Evolutionary conservation across 2,329 filamentous ascomycete genomes (phyloP), one percentile per base, ranked within the genome.

Genomic region (Cercospora zeina): DNA sequence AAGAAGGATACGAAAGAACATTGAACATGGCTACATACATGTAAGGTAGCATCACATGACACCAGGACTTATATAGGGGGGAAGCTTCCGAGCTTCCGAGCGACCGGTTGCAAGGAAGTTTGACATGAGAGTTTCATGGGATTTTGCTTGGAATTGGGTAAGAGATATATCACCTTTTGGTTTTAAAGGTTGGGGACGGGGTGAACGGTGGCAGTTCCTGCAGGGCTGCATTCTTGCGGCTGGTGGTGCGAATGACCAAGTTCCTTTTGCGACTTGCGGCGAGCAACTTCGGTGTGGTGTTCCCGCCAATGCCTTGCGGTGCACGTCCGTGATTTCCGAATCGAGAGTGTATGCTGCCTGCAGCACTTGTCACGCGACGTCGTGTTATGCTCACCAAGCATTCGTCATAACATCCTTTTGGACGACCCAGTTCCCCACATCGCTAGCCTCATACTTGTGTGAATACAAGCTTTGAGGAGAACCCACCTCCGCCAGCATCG

Each of bases 101-200:
- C 24, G 6, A 45, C 21, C 39, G 16, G 39, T 13, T 16, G 13
- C 16, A 16, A 45, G 39, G 39, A 45, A 5, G 39, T 45, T 45
- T 45, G 39, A 45, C 39, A 24, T 45, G 21, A 21, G 19, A 45
- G 39, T 24, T 24, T 45, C 39, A 45, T 45, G 19, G 39, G 21
- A 45, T 45, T 45, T n/a, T 45, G 39, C 39, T 45, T 45, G 39
- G 39, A 21, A 45, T 45, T 45, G 10, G 39, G 39, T 45, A 45
- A 45, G 39, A 45, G 21, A 45, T 45, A 27, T n/a, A n/a, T n/a
- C n/a, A n/a, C n/a, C n/a, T n/a, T n/a, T n/a, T n/a, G n/a, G n/a
- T n/a, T n/a, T n/a, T n/a, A n/a, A n/a, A n/a, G n/a, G n/a, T n/a
- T n/a, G n/a, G n/a, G n/a, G n/a, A n/a, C n/a, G n/a, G n/a, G n/a